phyloP scores from a whole-genome alignment of 192 early-diverging fungal species.

The Entomortierella beljakovae region DNA sequence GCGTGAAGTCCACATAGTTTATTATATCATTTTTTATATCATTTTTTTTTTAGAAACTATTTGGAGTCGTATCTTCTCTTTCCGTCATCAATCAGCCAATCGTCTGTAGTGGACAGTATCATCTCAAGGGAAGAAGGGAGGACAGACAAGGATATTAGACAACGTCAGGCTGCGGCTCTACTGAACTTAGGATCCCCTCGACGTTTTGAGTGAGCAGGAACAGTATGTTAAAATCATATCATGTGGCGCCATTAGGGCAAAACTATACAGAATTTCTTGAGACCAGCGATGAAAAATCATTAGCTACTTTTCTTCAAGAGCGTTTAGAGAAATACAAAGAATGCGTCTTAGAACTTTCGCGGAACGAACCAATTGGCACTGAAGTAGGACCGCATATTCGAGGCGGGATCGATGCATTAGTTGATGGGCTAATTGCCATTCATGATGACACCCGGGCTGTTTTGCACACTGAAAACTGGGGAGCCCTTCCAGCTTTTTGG shows the following conservation, averaged over 20 bases:
- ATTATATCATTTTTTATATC: too few relatives aligned
- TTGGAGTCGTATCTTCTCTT: too few relatives aligned
- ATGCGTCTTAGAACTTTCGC: constrained; percentile 29
- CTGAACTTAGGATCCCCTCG: too few relatives aligned
- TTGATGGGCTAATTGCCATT: constrained; percentile 45
- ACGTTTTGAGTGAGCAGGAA: background rate
- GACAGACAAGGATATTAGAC: too few relatives aligned
- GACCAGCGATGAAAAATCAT: constrained; percentile 43
- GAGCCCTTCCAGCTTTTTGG: constrained; percentile 48
- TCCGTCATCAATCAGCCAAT: too few relatives aligned
- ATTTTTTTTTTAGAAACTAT: too few relatives aligned
- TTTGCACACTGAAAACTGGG: constrained; percentile 46
- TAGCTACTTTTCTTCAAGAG: constrained; percentile 48
- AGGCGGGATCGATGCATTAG: constrained; percentile 44
- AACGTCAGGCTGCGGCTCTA: too few relatives aligned
- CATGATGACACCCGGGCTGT: constrained; percentile 48
- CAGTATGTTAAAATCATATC: constrained; percentile 43
- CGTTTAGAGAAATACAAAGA: constrained; percentile 45
- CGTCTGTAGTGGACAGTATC: too few relatives aligned
- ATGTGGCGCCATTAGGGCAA: constrained; percentile 45
- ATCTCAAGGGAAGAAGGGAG: too few relatives aligned
- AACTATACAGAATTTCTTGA: constrained; percentile 53
- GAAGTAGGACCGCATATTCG: constrained; percentile 3
- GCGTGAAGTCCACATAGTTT: too few relatives aligned
- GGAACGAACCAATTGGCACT: background rate